Base-by-base conservation (phyloP, 371 early-diverging fungal species). In the Cladochytrium tenue region DNA sequence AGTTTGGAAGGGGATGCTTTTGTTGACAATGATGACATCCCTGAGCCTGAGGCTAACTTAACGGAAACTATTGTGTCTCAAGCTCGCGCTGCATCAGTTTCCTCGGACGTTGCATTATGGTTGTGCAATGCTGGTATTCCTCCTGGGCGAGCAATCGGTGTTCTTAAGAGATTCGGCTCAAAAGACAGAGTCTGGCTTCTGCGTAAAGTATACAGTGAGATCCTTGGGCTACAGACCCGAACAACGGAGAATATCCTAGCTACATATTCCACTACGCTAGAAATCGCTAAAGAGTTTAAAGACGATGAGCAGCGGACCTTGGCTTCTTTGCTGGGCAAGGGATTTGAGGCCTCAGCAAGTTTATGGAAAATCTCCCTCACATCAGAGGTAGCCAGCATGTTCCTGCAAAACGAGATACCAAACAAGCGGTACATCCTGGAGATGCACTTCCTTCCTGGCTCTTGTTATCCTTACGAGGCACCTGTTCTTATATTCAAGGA, bases 401-500 rank as follows among this genome's bases (percentile, higher is more conserved):
- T 36, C 55, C 17, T 32, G 32, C 13, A 51, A 32, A 28, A 17
- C n/a, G 52, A 28, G 10, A 32, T 7, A 20, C 7, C 20, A 43
- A 43, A 20, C 43, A 20, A 7, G 13, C 7, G 43, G 27, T 66
- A 66, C 51, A 32, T 58, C 35, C 31, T 67, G 51, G 74, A 74
- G 51, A 68, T 74, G 17, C 53, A 65, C 35, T 74, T 74, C 62
- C 61, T 59, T 2, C n/a, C 25, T 26, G 51, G 15, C 31, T 31
- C 36, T 32, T 0, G 43, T 10, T 74, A 74, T 58, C 75, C 75
- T 28, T 74, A 53, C 36, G 71, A 70, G 50, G 60, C 68, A 2
- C 71, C 75, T 0, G 15, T 71, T 28, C 26, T 71, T 17, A 51
- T 75, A 3, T 66, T 75, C 53, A 51, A 66, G 17, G 69, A 73